A percentile compares a stretch with the other conserved stretches of the same genome.
phyloP scores from a whole-genome alignment of 139 green algal genomes.

The Trebouxia sp. region DNA sequence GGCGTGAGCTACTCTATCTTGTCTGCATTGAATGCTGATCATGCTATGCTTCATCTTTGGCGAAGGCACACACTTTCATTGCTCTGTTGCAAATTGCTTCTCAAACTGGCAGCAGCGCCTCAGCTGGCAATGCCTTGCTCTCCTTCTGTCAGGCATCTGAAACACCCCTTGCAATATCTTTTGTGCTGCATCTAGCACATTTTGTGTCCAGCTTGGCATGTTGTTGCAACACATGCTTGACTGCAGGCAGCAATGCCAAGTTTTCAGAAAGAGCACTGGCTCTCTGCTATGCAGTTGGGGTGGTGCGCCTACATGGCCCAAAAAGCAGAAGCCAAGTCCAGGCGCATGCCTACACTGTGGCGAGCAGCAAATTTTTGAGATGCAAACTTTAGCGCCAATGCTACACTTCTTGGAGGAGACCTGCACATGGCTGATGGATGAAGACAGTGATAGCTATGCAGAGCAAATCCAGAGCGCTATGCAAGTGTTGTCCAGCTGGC shows the following conservation, averaged over 20 bases:
- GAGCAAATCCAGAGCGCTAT: not conserved
- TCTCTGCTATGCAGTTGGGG: conserved; percentile 14
- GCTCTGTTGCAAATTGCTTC: too few species aligned
- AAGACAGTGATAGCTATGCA: not conserved
- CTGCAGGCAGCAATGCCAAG: not conserved
- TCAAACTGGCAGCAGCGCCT: too few species aligned
- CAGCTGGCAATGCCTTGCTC: too few species aligned
- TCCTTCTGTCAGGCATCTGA: too few species aligned
- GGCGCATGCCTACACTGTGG: not conserved
- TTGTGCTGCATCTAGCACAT: too few species aligned
- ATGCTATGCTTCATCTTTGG: too few species aligned
- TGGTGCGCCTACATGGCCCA: not conserved
- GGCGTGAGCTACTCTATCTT: too few species aligned
- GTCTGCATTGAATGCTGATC: too few species aligned
- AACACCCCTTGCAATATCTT: too few species aligned
- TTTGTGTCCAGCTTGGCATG: too few species aligned
- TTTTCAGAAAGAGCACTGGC: not conserved
- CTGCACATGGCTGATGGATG: conserved; percentile 37
- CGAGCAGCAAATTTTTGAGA: conserved; percentile 47
- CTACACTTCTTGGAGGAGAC: conserved; percentile 64
- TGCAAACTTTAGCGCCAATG: conserved; percentile 69
- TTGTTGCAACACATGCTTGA: not conserved
- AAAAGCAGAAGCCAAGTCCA: not conserved
- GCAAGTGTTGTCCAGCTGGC: conserved; percentile 49
- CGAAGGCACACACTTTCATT: too few species aligned